Percentiles rank a stretch among this genome's conserved stretches.
Evolutionary conservation across 331 rosid genomes (phyloP).

Genomic region (Quercus lobata): DNA sequence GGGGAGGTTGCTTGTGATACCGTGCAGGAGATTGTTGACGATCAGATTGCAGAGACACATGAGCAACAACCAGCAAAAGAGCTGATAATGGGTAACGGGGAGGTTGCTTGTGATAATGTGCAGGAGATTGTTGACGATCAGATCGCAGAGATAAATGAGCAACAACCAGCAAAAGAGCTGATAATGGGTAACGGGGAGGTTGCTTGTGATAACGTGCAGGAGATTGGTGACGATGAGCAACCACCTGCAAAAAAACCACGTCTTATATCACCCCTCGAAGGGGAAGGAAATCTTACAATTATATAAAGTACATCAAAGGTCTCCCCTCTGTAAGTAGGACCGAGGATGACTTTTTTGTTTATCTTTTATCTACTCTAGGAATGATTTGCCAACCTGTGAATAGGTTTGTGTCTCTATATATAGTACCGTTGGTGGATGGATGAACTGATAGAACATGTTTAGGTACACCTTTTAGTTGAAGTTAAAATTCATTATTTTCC

Average conservation of each 20-base stretch:
- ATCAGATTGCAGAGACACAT: too few species aligned
- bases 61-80: too few species aligned
- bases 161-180: not conserved
- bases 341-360: not conserved
- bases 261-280: slow-evolving; percentile 13
- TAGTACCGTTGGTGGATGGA: not conserved
- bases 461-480: not conserved
- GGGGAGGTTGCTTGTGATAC: not conserved
- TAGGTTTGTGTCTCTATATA: slow-evolving; percentile 1
- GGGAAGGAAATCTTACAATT: slow-evolving; percentile 8
- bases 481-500: not conserved
- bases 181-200: too few species aligned
- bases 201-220: too few species aligned
- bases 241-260: slow-evolving; percentile 22
- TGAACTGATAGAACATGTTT: not conserved
- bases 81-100: too few species aligned
- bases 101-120: too few species aligned
- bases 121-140: not conserved
- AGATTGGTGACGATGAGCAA: too few species aligned
- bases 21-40: not conserved
- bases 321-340: not conserved
- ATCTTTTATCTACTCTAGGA: not conserved
- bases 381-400: slow-evolving; percentile 18
- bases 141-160: slow-evolving; percentile 1
- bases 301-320: slow-evolving; percentile 9